These are phyloP conservation scores for Tetragonia tetragonoides DNA, from an alignment of 148 eudicot genomes.

Conservation along the genomic window DNA sequence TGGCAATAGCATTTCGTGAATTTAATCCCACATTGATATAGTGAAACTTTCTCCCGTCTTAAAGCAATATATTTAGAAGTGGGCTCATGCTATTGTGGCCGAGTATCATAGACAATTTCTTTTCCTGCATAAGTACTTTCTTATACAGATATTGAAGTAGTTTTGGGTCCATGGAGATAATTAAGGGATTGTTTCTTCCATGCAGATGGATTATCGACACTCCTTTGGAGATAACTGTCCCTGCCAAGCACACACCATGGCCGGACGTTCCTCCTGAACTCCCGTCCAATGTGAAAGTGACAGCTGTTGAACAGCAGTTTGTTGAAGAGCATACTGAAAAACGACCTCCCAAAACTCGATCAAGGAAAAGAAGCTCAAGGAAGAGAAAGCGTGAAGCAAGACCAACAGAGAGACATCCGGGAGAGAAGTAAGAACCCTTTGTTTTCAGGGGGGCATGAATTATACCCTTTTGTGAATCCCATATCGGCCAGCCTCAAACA, in stretches of 20 bases:
- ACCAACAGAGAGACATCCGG: slow-evolving; percentile 41
- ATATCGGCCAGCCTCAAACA: slow-evolving; percentile 15
- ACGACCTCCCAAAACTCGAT: slow-evolving; percentile 53
- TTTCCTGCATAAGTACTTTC: no score
- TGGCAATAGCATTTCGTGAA: no score
- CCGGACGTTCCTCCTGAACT: slow-evolving; percentile 83
- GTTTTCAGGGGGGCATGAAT: neutral
- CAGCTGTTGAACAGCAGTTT: slow-evolving; percentile 20
- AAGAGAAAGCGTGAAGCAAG: slow-evolving; percentile 65
- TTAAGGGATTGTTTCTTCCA: neutral
- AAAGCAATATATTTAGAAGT: no score
- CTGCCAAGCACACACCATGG: slow-evolving; percentile 98
- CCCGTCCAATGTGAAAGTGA: slow-evolving; percentile 43
- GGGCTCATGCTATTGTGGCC: no score
- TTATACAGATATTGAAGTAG: neutral
- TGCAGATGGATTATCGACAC: slow-evolving; percentile 94
- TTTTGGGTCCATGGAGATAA: neutral
- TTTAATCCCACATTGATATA: no score
- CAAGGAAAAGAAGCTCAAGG: slow-evolving; percentile 56
- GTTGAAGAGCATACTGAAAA: slow-evolving; percentile 51
- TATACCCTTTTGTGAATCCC: slow-evolving; percentile 2
- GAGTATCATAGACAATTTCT: no score
- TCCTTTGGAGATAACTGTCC: slow-evolving; percentile 81
- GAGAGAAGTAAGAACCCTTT: slow-evolving; percentile 30
- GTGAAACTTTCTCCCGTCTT: no score